Percentiles rank a stretch among this genome's conserved stretches.
These are phyloP conservation scores for Aspergillus luchuensis DNA, from an alignment of 2,329 filamentous ascomycete species.

Conservation along the genomic window DNA sequence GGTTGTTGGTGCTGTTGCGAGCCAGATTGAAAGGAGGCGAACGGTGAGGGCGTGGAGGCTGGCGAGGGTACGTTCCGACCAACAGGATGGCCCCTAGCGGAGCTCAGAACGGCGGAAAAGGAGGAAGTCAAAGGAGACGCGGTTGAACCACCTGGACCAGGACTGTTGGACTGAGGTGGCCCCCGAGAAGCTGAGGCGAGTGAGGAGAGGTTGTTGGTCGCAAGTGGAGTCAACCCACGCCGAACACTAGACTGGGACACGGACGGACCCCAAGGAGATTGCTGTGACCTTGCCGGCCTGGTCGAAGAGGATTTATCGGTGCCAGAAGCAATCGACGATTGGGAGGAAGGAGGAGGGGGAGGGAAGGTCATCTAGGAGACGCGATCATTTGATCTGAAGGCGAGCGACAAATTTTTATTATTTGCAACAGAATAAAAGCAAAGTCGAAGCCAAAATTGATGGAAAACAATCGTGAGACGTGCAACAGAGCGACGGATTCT, in stretches of 20 bases:
- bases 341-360: constrained; percentile 54
- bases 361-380: constrained; percentile 60
- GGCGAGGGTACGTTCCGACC: constrained; percentile 56
- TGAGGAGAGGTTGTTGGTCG: constrained; percentile 53
- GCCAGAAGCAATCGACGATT: constrained; percentile 56
- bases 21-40: constrained; percentile 57
- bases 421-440: constrained; percentile 17
- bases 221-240: constrained; percentile 60
- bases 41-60: constrained; percentile 57
- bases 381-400: constrained; percentile 53
- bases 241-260: constrained; percentile 58
- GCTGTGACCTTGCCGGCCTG: constrained; percentile 50
- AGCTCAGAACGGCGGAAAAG: constrained; percentile 56
- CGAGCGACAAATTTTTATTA: constrained; percentile 40
- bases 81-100: constrained; percentile 52
- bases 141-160: constrained; percentile 50
- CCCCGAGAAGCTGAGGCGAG: constrained; percentile 48
- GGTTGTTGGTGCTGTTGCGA: constrained; percentile 55
- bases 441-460: constrained; percentile 13
- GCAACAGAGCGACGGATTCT: constrained; percentile 13
- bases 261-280: constrained; percentile 60
- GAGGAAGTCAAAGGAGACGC: constrained; percentile 56
- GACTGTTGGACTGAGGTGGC: constrained; percentile 50
- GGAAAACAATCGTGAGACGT: constrained; percentile 8
- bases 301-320: constrained; percentile 50